Conservation (phyloP, 2,329 filamentous ascomycete genomes). For the Amylocarpus encephaloides region DNA sequence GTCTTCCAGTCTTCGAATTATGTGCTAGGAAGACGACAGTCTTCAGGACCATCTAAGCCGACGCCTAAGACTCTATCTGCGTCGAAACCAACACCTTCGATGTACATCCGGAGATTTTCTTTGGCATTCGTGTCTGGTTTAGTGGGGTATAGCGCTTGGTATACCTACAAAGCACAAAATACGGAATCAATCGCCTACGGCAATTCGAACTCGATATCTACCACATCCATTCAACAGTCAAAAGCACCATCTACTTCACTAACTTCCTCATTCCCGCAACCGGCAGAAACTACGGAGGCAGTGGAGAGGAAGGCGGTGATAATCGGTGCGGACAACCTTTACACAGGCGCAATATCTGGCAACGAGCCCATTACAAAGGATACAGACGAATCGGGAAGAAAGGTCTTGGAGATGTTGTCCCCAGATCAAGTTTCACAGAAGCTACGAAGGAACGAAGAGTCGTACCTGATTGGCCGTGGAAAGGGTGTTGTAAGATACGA, state of each 20-base stretch:
- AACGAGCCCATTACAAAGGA: conserved; percentile 85
- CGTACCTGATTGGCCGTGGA: conserved; percentile 82
- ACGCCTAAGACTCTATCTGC: conserved; percentile 15
- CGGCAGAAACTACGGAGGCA: conserved; percentile 27
- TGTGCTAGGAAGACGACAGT: conserved; percentile 42
- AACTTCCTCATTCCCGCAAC: conserved; percentile 18
- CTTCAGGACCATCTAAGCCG: conserved; percentile 32
- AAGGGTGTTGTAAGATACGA: conserved; percentile 92
- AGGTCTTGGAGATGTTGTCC: conserved; percentile 92
- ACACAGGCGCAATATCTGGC: conserved; percentile 78
- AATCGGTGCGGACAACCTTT: conserved; percentile 84
- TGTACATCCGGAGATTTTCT: conserved; percentile 66
- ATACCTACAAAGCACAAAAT: conserved; percentile 51
- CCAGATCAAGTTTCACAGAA: conserved; percentile 90
- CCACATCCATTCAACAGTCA: conserved; percentile 25
- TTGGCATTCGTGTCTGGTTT: conserved; percentile 63
- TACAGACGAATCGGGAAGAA: conserved; percentile 75
- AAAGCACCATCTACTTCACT: conserved; percentile 21
- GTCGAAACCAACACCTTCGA: conserved; percentile 43
- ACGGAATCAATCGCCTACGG: conserved; percentile 7
- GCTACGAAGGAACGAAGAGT: conserved; percentile 83
- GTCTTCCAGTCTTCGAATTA: conserved; percentile 33
- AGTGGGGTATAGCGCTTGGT: conserved; percentile 69
- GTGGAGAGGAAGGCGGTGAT: conserved; percentile 67
- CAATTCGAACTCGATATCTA: conserved; percentile 5